Evolutionary conservation across 805 yeast species (phyloP).

Genomic region (Isabelozyma rhagii): DNA sequence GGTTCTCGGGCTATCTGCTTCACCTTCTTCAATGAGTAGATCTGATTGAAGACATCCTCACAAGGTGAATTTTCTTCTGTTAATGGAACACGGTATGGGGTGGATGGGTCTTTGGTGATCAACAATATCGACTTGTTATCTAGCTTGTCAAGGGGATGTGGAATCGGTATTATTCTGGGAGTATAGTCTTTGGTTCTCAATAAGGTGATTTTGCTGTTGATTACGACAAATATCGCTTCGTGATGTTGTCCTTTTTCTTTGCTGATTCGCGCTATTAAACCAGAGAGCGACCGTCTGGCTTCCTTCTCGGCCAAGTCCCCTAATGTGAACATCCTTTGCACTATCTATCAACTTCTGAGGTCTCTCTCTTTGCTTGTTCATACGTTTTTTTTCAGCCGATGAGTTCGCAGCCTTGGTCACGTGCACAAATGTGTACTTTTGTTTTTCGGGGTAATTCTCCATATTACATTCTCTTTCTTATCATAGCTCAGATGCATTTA

Average conservation of each 20-base stretch:
- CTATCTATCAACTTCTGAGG: too few species aligned
- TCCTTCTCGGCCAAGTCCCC: slow-evolving; percentile 11
- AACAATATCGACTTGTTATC: slow-evolving; percentile 53
- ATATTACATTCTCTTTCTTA: neutral
- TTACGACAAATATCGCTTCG: slow-evolving; percentile 27
- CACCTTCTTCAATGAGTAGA: slow-evolving; percentile 57
- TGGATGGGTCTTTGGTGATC: slow-evolving; percentile 72
- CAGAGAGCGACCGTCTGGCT: slow-evolving; percentile 10
- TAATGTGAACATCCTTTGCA: slow-evolving; percentile 7
- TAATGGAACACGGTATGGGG: slow-evolving; percentile 49
- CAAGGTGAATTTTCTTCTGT: slow-evolving; percentile 51
- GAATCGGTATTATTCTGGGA: slow-evolving; percentile 49
- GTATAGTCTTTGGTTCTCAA: slow-evolving; percentile 33
- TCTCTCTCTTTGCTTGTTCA: neutral
- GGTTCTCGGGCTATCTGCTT: slow-evolving; percentile 44
- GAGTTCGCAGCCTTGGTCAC: neutral
- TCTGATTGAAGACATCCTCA: slow-evolving; percentile 58
- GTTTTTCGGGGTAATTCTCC: neutral
- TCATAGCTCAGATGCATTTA: neutral
- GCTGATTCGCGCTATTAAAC: slow-evolving; percentile 12
- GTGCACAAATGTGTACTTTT: neutral
- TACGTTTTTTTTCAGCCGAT: neutral
- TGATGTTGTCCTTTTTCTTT: slow-evolving; percentile 11
- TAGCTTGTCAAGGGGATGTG: slow-evolving; percentile 47
- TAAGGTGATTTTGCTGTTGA: slow-evolving; percentile 29